A percentile compares a stretch with the other conserved stretches of the same genome.
Conservation (phyloP, 495 filamentous ascomycete species). For the Penicillium goetzii region DNA sequence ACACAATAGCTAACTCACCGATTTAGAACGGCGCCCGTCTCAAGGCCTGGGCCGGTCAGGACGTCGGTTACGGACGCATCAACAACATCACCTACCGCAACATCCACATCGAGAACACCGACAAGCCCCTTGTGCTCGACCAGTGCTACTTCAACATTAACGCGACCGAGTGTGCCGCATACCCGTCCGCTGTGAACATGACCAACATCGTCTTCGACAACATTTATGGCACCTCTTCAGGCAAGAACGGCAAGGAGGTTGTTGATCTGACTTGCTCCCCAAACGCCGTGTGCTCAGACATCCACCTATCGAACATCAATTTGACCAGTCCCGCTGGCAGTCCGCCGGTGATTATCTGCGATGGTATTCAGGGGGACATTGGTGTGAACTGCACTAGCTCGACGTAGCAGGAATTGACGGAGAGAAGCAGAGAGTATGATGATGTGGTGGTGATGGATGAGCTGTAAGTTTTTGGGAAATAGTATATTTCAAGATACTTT, state of each 20-base stretch:
- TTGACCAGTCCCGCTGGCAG: conserved; percentile 52
- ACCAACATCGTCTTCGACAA: conserved; percentile 59
- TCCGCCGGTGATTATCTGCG: conserved; percentile 52
- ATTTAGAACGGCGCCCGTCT: conserved; percentile 55
- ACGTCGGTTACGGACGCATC: conserved; percentile 60
- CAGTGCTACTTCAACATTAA: conserved; percentile 63
- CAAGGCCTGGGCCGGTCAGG: conserved; percentile 57
- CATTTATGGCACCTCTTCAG: conserved; percentile 56
- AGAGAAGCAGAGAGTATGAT: background rate
- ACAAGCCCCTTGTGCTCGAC: conserved; percentile 57
- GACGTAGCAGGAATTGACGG: conserved; percentile 1
- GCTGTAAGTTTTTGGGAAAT: background rate
- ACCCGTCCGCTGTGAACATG: conserved; percentile 59
- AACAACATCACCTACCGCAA: conserved; percentile 63
- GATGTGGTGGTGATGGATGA: background rate
- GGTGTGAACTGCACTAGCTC: conserved; percentile 47
- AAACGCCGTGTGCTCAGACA: conserved; percentile 57
- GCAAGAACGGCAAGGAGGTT: conserved; percentile 51
- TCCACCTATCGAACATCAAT: conserved; percentile 54
- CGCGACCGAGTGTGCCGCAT: conserved; percentile 47
- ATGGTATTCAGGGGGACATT: conserved; percentile 54
- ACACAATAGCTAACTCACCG: background rate
- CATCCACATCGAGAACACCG: conserved; percentile 59
- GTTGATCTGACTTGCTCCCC: conserved; percentile 56
- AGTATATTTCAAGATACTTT: background rate